Percentiles rank a stretch among this genome's conserved stretches.
phyloP scores from a whole-genome alignment of 2,329 filamentous ascomycete genomes.

The Westerdykella ornata region DNA sequence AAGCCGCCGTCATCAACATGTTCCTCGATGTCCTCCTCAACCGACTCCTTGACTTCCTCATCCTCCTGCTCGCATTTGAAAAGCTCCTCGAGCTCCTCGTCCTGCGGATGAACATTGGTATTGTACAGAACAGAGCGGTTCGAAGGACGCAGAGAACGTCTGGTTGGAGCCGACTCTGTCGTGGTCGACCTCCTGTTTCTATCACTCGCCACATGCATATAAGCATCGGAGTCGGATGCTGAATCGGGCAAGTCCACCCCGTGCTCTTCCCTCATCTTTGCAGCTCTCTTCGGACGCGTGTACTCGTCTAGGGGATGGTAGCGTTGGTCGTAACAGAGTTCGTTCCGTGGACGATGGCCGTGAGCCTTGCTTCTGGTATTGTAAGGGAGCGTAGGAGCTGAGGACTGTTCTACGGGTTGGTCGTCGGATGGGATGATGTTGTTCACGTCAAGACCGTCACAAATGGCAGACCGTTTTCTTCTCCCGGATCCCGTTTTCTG shows the following conservation, averaged over 20 bases:
- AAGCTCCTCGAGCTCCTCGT: slow-evolving; percentile 10
- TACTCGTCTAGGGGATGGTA: slow-evolving; percentile 33
- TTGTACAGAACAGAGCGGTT: slow-evolving; percentile 19
- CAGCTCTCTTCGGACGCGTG: slow-evolving; percentile 22
- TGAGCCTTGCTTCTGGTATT: slow-evolving; percentile 7
- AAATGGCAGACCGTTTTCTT: neutral
- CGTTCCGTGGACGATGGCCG: slow-evolving; percentile 6
- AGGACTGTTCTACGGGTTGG: slow-evolving; percentile 5
- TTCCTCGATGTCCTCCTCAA: neutral
- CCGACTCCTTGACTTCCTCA: neutral
- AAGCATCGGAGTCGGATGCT: slow-evolving; percentile 3
- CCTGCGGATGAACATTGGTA: slow-evolving; percentile 26
- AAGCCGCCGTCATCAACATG: neutral
- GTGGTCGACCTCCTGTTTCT: neutral
- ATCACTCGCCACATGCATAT: slow-evolving; percentile 6
- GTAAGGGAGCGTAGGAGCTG: slow-evolving; percentile 8
- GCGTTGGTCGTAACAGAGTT: slow-evolving; percentile 25
- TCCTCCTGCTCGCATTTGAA: neutral
- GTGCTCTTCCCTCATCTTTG: slow-evolving; percentile 21
- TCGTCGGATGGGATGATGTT: slow-evolving; percentile 11
- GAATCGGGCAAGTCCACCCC: slow-evolving; percentile 6
- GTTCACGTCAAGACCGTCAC: slow-evolving; percentile 8
- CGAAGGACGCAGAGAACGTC: slow-evolving; percentile 22
- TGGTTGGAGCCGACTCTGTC: neutral
- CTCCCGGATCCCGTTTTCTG: neutral